These are phyloP conservation scores for Solanum aculeatissimum DNA, from an alignment of 305 asterid genomes.

Conservation along the genomic window DNA sequence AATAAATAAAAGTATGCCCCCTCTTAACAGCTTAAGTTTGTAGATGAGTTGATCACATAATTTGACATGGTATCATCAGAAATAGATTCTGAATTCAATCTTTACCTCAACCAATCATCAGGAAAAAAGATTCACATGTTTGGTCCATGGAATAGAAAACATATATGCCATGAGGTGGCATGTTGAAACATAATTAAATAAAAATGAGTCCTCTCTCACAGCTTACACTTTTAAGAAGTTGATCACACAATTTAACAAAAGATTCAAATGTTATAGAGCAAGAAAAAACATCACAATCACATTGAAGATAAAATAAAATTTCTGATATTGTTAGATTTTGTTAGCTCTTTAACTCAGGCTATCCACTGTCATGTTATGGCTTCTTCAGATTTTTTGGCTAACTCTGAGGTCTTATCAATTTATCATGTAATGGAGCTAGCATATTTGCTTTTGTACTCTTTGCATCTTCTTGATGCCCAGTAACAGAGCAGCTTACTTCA, in stretches of 20 bases:
- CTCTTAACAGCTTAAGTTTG: too few species aligned
- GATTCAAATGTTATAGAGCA: neutral
- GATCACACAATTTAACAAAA: neutral
- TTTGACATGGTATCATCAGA: neutral
- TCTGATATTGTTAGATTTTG: neutral
- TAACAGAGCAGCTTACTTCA: neutral
- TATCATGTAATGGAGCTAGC: neutral
- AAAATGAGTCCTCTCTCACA: neutral
- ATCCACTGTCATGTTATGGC: neutral
- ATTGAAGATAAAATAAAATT: neutral
- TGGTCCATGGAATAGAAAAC: neutral
- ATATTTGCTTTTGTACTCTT: neutral
- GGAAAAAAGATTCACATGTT: neutral
- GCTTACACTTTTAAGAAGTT: neutral
- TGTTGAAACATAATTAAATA: neutral
- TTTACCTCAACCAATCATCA: neutral
- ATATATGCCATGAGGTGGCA: neutral
- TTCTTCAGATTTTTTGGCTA: neutral
- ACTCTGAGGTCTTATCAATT: neutral
- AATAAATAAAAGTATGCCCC: too few species aligned
- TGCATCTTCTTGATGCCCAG: neutral
- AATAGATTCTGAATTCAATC: neutral
- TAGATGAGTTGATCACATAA: neutral
- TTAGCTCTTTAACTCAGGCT: neutral
- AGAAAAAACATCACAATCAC: neutral